Base-by-base conservation (phyloP, 352 stramenopile species). In the Globisporangium echinulatum region DNA sequence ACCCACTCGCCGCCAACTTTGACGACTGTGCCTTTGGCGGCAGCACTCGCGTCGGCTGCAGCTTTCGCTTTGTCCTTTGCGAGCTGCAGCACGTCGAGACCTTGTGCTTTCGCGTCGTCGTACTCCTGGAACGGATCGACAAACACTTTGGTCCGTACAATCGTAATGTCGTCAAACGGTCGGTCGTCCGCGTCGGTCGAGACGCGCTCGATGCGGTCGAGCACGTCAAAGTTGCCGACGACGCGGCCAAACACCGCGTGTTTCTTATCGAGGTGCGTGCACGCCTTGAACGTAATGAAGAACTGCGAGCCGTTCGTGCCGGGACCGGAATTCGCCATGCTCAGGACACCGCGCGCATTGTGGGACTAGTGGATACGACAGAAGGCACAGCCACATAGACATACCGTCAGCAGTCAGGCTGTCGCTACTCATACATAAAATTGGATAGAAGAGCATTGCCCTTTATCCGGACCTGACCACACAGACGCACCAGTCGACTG, bases 271-370 rank as follows among this genome's bases (percentile, higher is more conserved):
- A 99, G 77, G 72, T 99, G 96, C n/a, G 76, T 59, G 57, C 85
- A 97, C 8, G 79, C 79, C 67, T 97, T 95, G 68, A 98, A 99
- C 2, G 96, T 99, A 61, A 99, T 96, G 71, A 99, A 99, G 74
- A 99, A 99, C 83, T 99, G 97, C n/a, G 90, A 96, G 37, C 86
- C 88, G 72, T 99, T 99, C 2, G 93, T 98, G 25, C 93, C 79
- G n/a, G 88, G 82, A 8, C 97, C 97, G 9, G 90, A 86, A 67
- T 99, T 99, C 0, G 97, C 97, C 96, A 99, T 99, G 52, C 82
- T 97, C 36, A 99, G 58, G 36, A 99, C 79, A 7, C 96, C 97
- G 36, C 78, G 69, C 36, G 75, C 82, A 39, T 91, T 81, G 70
- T 99, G 97, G 46, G 64, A 79, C 72, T 92, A 50, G 40, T 44